These are phyloP conservation scores for grape (Vitis vinifera) DNA, from an alignment of 164 flowering plant genomes.

Conservation along the genomic window ASM3070453v1 NC_081816.1:19408001-19408500, in stretches of 20 bases:
- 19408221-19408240: slow-evolving; percentile 30
- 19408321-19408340: slow-evolving; percentile 51
- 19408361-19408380: slow-evolving; percentile 24
- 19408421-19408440: slow-evolving; percentile 69
- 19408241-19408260: slow-evolving; percentile 28
- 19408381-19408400: slow-evolving; percentile 33
- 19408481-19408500: neutral
- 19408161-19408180: neutral
- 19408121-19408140: no score
- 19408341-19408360: slow-evolving; percentile 19
- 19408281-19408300: slow-evolving; percentile 29
- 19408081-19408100: no score
- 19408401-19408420: slow-evolving; percentile 39
- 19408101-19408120: no score
- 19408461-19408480: neutral
- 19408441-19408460: slow-evolving; percentile 68
- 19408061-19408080: no score
- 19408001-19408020: no score
- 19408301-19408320: slow-evolving; percentile 34
- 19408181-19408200: slow-evolving; percentile 10
- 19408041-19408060: no score
- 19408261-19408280: slow-evolving; percentile 25
- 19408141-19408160: neutral
- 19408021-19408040: no score
- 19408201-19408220: slow-evolving; percentile 43